These are phyloP conservation scores for Phytophthora pini DNA, from an alignment of 352 stramenopile species.

Conservation along the genomic window DNA sequence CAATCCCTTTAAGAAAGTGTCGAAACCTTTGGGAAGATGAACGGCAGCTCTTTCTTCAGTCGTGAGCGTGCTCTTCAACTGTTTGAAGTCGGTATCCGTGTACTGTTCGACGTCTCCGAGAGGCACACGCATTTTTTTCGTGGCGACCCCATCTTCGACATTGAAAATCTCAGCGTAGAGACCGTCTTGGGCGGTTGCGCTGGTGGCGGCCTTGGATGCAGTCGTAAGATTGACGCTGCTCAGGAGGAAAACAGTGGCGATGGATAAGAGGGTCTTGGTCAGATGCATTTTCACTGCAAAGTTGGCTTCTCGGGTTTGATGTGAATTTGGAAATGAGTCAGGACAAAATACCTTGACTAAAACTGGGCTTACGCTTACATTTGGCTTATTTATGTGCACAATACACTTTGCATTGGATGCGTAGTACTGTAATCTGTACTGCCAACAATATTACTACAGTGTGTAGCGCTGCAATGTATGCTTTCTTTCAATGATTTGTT, in stretches of 20 bases:
- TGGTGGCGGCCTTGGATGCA: slow-evolving; percentile 5
- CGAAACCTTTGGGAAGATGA: slow-evolving; percentile 9
- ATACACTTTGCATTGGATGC: too few species aligned
- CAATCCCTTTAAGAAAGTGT: slow-evolving; percentile 2
- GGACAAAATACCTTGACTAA: too few species aligned
- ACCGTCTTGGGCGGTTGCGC: slow-evolving; percentile 1
- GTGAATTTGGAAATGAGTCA: neutral
- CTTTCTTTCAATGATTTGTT: too few species aligned
- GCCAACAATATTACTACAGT: too few species aligned
- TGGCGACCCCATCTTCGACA: slow-evolving; percentile 16
- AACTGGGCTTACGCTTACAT: too few species aligned
- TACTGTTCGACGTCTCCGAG: slow-evolving; percentile 17
- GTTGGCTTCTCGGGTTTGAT: neutral
- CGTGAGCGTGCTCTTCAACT: slow-evolving; percentile 6
- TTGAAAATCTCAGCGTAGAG: slow-evolving; percentile 17
- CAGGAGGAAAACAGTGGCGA: slow-evolving; percentile 10
- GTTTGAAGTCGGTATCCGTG: slow-evolving; percentile 7
- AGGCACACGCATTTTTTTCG: slow-evolving; percentile 15
- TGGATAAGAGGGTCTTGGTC: slow-evolving; percentile 4
- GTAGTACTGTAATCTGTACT: too few species aligned
- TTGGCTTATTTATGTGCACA: too few species aligned
- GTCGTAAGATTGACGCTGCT: slow-evolving; percentile 1
- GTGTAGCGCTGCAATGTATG: too few species aligned
- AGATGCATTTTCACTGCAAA: slow-evolving; percentile 8
- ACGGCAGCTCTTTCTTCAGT: slow-evolving; percentile 16